Conservation (phyloP, 1,139 yeast genomes). For the Candida freyschussii region DNA sequence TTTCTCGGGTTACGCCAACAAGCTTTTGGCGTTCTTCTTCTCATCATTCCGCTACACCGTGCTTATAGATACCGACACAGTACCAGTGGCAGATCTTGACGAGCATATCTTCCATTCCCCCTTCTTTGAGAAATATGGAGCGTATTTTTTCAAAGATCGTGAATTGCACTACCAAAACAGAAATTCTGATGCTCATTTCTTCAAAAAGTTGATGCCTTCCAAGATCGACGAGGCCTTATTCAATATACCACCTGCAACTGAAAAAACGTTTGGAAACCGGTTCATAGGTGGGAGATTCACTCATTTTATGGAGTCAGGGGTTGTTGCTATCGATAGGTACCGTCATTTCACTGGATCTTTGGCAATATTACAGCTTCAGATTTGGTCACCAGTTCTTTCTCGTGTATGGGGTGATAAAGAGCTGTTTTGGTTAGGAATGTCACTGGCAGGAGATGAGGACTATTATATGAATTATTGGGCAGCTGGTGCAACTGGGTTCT, state of each 20-base stretch:
- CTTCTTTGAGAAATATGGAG: conserved; percentile 34
- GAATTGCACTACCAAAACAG: conserved; percentile 29
- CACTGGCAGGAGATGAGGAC: conserved; percentile 23
- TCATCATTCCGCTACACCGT: conserved; percentile 44
- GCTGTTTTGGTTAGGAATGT: conserved; percentile 46
- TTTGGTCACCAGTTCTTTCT: conserved; percentile 21
- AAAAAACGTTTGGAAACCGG: conserved; percentile 30
- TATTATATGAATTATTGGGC: conserved; percentile 21
- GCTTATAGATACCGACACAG: conserved; percentile 48
- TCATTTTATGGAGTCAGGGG: conserved; percentile 47
- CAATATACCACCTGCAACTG: conserved; percentile 35
- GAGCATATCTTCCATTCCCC: conserved; percentile 33
- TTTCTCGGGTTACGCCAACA: conserved; percentile 41
- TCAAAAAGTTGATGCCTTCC: conserved; percentile 31
- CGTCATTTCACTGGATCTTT: conserved; percentile 40
- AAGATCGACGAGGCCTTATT: conserved; percentile 30
- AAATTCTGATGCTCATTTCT: conserved; percentile 31
- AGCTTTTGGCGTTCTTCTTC: conserved; percentile 44
- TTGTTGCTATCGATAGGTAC: conserved; percentile 40
- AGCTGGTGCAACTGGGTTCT: conserved; percentile 23
- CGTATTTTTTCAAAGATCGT: conserved; percentile 43
- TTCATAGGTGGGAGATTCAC: conserved; percentile 44
- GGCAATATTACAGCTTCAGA: conserved; percentile 36
- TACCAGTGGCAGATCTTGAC: conserved; percentile 34
- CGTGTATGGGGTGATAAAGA: conserved; percentile 52